These are phyloP conservation scores for Cadophora luteo-olivacea DNA, from an alignment of 2,329 filamentous ascomycete genomes.

Conservation along the genomic window DNA sequence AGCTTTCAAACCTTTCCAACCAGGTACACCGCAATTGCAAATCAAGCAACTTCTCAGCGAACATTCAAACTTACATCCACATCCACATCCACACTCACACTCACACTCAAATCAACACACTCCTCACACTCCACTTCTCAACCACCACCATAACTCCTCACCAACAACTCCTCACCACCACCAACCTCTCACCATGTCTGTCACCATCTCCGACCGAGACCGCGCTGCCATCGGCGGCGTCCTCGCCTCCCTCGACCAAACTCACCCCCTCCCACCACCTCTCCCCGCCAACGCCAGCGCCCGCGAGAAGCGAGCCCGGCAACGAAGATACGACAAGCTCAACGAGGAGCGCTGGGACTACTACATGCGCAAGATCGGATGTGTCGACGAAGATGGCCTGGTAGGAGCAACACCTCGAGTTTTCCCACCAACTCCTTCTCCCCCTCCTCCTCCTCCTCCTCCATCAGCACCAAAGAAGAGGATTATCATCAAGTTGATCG, in stretches of 20 bases:
- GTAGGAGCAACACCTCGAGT: too few relatives aligned
- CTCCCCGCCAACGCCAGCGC: not conserved
- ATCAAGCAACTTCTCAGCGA: not conserved
- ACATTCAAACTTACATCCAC: not conserved
- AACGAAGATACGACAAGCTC: not conserved
- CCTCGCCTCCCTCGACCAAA: not conserved
- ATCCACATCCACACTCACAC: not conserved
- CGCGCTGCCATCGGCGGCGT: not conserved
- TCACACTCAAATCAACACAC: too few relatives aligned
- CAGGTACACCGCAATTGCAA: not conserved
- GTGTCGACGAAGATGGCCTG: too few relatives aligned
- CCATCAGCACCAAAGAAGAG: not conserved
- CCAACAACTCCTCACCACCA: not conserved
- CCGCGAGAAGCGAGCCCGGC: not conserved
- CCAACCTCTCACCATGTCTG: not conserved
- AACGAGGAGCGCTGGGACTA: not conserved
- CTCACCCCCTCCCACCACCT: slow-evolving; percentile 10
- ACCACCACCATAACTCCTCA: too few relatives aligned
- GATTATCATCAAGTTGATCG: slow-evolving; percentile 3
- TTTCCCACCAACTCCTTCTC: not conserved
- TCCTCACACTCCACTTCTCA: too few relatives aligned
- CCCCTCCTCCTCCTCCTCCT: not conserved
- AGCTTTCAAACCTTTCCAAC: not conserved
- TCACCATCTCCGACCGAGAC: too few relatives aligned
- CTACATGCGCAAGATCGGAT: not conserved